Evolutionary conservation across 1,139 yeast genomes (phyloP), one percentile per base, ranked within the genome.

Genomic region (Geotrichum bryndzae): DNA sequence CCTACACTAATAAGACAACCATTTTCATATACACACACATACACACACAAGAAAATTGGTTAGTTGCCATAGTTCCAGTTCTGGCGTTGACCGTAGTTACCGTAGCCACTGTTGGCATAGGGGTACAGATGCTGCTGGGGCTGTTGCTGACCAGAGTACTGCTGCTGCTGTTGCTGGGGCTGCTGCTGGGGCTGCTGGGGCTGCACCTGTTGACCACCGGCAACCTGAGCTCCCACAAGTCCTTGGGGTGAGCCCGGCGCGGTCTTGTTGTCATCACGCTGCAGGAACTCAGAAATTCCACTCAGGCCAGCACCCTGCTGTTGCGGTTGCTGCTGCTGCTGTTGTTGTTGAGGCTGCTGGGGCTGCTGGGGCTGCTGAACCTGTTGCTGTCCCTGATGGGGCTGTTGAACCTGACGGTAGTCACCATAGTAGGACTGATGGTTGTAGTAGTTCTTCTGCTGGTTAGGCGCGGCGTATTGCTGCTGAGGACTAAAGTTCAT

Each of bases 231-330:
- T 53, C 67, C 60, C n/a, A 60, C 63, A 54, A 64, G 61, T 25
- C 64, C 55, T 7, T 41, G 48, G 27, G 70, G 69, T 27, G 73
- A 67, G 22, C 68, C 70, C 56, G 66, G 68, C 15, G 66, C 61
- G 3, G 48, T n/a, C 18, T 41, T 67, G 35, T 65, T 61, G 56
- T 72, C 75, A 8, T 70, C 73, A 23, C 73, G 67, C 63, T 72
- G 75, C 67, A 73, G 62, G 63, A 72, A 73, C 60, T 72, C 76
- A 27, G 73, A 68, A 60, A 72, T 72, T 29, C 74, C 74, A 52
- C 69, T 68, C 61, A 72, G 61, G 15, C 59, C 59, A 25, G 50
- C 64, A 35, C 63, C 62, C 58, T 63, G 64, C 27, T 58, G 58
- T 38, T 56, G 65, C 60, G 65, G 68, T 25, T 25, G 27, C 5